Evolutionary conservation across 2,329 filamentous ascomycete genomes (phyloP), one percentile per base, ranked within the genome.

Genomic region (Ophiostoma fasciatum): DNA sequence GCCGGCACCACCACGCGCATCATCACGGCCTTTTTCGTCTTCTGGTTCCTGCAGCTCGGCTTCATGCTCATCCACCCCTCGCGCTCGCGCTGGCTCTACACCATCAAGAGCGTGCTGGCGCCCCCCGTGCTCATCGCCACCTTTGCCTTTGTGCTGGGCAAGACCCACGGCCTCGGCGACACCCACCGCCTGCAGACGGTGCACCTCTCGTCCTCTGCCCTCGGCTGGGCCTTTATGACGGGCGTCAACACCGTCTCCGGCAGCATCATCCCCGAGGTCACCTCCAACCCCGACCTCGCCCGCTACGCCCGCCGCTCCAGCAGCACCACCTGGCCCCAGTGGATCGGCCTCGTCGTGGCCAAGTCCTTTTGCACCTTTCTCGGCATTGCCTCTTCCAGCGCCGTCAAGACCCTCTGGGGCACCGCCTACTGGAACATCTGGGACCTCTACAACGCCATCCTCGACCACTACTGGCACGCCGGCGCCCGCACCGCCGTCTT

Each of bases 331-430:
- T 40, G 38, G 38, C 31, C 38, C n/a, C 38, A 40, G 31, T 40
- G 33, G 37, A 46, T 64, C 8, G 61, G 61, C 8, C 62, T 64
- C 36, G 46, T 63, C n/a, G 49, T 55, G 0, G 62, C 60, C 1
- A 53, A 57, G 3, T 56, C 59, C 5, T 56, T 61, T 35, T 60
- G 62, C 44, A 57, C 59, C 31, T 46, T 47, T 27, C 46, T 64
- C 8, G 61, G 61, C 14, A 63, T 64, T 35, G 45, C 62, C 17
- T 50, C 55, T 0, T 62, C 60, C 0, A 52, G 57, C 1, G 58
- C 59, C 4, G 57, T 61, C 36, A 60, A 62, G 45, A 57, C 59
- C 31, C 45, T 47, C 12, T 63, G 57, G 52, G 56, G 52, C n/a
- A 45, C 54, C 32, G 46, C 37, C 1, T 36, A 42, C 22, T 48